These are phyloP conservation scores for Colletotrichum gigasporum DNA, from an alignment of 2,329 filamentous ascomycete species.

Conservation along the genomic window DNA sequence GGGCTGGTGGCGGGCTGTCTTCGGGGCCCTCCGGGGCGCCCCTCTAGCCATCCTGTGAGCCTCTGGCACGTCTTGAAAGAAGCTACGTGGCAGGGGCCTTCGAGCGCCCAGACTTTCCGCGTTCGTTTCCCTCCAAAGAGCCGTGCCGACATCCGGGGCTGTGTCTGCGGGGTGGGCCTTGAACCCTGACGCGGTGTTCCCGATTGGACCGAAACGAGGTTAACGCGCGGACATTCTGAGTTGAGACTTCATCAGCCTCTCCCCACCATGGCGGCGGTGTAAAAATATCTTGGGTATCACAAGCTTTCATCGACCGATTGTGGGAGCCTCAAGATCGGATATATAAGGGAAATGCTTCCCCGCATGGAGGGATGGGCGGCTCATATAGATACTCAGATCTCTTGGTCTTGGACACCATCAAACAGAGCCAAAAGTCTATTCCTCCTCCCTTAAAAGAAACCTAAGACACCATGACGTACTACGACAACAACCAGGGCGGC, in stretches of 20 bases:
- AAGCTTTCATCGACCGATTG: constrained; percentile 22
- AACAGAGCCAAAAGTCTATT: background rate
- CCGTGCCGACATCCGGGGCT: constrained; percentile 29
- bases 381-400: background rate
- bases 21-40: background rate
- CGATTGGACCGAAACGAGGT: constrained; percentile 27
- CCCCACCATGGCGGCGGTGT: constrained; percentile 30
- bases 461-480: constrained; percentile 21
- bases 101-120: constrained; percentile 22
- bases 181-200: constrained; percentile 31
- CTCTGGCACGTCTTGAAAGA: constrained; percentile 3
- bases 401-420: background rate
- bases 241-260: constrained; percentile 28
- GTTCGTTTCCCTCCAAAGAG: constrained; percentile 21
- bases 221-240: constrained; percentile 29
- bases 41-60: background rate
- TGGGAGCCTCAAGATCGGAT: constrained; percentile 14
- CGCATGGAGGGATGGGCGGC: background rate
- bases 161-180: constrained; percentile 25
- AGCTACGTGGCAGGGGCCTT: constrained; percentile 27
- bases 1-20: background rate
- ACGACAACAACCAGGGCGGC: constrained; percentile 4
- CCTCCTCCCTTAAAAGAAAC: background rate
- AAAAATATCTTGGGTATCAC: constrained; percentile 24
- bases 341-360: constrained; percentile 27